phyloP scores from a whole-genome alignment of 495 filamentous ascomycete species.

The Platismatia glauca region DNA sequence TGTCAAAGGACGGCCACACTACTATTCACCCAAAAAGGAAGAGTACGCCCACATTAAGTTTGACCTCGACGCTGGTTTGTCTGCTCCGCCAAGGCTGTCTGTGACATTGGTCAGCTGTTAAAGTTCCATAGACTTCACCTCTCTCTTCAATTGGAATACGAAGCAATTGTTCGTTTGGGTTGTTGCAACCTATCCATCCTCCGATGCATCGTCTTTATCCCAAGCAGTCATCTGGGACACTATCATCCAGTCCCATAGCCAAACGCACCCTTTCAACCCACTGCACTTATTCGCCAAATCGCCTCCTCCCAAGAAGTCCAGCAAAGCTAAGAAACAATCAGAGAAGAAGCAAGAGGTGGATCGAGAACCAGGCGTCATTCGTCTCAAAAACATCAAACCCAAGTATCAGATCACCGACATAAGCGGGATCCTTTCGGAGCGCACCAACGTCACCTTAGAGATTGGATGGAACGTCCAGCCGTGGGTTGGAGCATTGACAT shows the following conservation, averaged over 20 bases:
- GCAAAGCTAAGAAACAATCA: constrained; percentile 22
- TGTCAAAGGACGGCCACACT: constrained; percentile 80
- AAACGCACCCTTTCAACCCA: constrained; percentile 37
- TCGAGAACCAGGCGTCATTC: constrained; percentile 48
- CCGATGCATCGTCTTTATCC: constrained; percentile 33
- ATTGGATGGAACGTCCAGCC: constrained; percentile 96
- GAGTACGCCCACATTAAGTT: constrained; percentile 93
- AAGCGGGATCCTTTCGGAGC: constrained; percentile 57
- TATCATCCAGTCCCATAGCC: constrained; percentile 70
- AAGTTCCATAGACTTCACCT: constrained; percentile 57
- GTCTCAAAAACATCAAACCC: constrained; percentile 67
- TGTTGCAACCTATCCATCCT: constrained; percentile 71
- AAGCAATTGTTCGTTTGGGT: constrained; percentile 97
- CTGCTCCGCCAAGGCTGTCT: background rate
- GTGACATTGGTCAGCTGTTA: background rate
- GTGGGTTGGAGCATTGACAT: constrained; percentile 82
- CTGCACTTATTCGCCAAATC: constrained; percentile 26
- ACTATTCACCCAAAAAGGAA: constrained; percentile 84
- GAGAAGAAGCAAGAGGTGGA: constrained; percentile 17
- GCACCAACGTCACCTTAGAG: constrained; percentile 62
- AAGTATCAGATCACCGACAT: constrained; percentile 95
- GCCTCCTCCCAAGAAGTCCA: constrained; percentile 19
- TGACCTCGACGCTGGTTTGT: constrained; percentile 66
- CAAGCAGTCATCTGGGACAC: constrained; percentile 91
- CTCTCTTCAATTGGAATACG: constrained; percentile 99